Evolutionary conservation across 768 basidiomycete genomes (phyloP), one percentile per base, ranked within the genome.

Genomic region (Cystofilobasidium ferigula): DNA sequence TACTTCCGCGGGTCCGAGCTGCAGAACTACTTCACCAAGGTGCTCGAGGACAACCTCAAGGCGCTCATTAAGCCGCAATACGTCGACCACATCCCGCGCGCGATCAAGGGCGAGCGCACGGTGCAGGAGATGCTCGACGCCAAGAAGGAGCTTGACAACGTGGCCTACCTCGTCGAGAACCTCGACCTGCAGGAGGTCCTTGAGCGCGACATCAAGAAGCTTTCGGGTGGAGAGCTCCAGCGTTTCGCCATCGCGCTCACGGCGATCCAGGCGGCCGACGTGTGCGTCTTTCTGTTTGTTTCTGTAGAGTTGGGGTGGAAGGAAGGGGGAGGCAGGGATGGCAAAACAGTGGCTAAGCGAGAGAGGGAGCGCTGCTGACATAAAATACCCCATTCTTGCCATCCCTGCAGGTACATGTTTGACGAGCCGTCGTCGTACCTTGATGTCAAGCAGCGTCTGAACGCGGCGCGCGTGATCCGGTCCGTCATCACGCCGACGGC

Each of bases 21-120:
- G 30, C 95, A 99, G 75, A 99, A 99, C 76, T 99, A 98, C 79
- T 99, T 99, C 78, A 98, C 95, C 59, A 98, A 98, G 78, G 91
- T 98, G 8, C 82, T 99, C 24, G 95, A 98, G 77, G 95, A 99
- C 77, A 92, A 99, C 74, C 80, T 98, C 74, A 98, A 97, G 80
- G 93, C 95, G 1, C 83, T 99, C 69, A 98, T 98, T 76, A 99
- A 99, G 78, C 95, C 95, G 0, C 95, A 99, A 83, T 99, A 99
- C 75, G 95, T 99, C 70, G 95, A 99, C 76, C 93, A 98, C 76
- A 97, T 99, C 72, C 95, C 95, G 5, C 84, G 86, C 48, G 90
- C 91, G 45, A 89, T 99, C 81, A 94, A 98, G 77, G 91, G 87
- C 62, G 81, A 79, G 57, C 82, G 89, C 81, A 86, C 86, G 3